Evolutionary conservation across 352 stramenopile species (phyloP), one percentile per base, ranked within the genome.

Genomic region (Phytophthora cryptogea): DNA sequence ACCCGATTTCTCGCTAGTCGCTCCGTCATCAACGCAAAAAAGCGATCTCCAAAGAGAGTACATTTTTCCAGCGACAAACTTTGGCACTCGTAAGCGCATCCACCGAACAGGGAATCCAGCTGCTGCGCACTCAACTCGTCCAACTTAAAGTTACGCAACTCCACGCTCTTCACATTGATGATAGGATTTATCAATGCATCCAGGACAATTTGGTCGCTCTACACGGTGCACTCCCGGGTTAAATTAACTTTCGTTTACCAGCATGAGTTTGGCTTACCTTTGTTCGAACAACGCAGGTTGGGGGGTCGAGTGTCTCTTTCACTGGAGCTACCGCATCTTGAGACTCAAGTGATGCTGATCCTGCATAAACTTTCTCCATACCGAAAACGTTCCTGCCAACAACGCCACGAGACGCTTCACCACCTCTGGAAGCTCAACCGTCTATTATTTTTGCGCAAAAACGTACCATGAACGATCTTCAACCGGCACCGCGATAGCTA

Each of bases 51-150:
- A 10, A 57, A 76, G 8, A 83, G 66, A 8, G 65, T 53, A 41
- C 74, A 85, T 26, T 75, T 68, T 30, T 76, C 70, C 5, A 88
- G 39, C 5, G 46, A 42, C n/a, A 88, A 63, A 14, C 56, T 54
- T 16, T 71, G 41, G 30, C 74, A 66, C 1, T 53, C 61, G 0
- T 59, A 27, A 23, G 52, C 23, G 10, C 59, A 79, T 13, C 59
- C 63, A 63, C 47, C 50, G 26, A 73, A 66, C n/a, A 83, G 59
- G 14, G 48, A 63, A 16, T 70, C 61, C 5, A 80, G n/a, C 32
- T 74, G 64, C 14, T 59, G 39, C 4, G 36, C 31, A 28, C 27
- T 43, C 17, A 74, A n/a, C 31, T 77, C 42, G 32, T 74, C 56
- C 14, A 80, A 42, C 5, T 68, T 60, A 30, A 66, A 63, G 23